A percentile compares a stretch with the other conserved stretches of the same genome.
These are phyloP conservation scores for Stenogyne calaminthoides DNA, from an alignment of 305 asterid genomes.

Conservation along the genomic window DNA sequence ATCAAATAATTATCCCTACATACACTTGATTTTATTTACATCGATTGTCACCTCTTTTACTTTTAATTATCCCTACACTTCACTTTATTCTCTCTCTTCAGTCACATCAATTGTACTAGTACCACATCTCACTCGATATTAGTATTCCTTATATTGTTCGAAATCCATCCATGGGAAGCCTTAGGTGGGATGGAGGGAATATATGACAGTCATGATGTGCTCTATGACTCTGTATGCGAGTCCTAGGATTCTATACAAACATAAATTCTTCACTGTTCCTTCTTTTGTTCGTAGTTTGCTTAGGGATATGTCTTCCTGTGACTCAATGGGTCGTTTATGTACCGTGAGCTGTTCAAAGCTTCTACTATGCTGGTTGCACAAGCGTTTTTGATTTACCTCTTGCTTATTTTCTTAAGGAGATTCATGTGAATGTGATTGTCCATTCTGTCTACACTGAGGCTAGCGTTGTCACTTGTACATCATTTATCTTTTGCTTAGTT, in stretches of 20 bases:
- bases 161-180: too few relatives aligned
- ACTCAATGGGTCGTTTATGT: constrained; percentile 3
- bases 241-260: not conserved
- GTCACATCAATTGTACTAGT: too few relatives aligned
- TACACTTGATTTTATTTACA: too few relatives aligned
- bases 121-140: too few relatives aligned
- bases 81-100: too few relatives aligned
- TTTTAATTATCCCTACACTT: too few relatives aligned
- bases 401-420: not conserved
- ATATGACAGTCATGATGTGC: too few relatives aligned
- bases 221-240: not conserved
- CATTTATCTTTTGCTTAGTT: not conserved
- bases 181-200: too few relatives aligned
- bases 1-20: too few relatives aligned
- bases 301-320: not conserved
- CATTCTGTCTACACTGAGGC: constrained; percentile 1
- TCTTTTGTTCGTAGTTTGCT: not conserved
- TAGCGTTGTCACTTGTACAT: not conserved
- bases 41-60: too few relatives aligned
- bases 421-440: not conserved
- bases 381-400: not conserved
- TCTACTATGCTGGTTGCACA: not conserved
- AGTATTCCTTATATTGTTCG: too few relatives aligned
- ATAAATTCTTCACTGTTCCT: not conserved
- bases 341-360: not conserved